Evolutionary conservation across 345 rosid species (phyloP), one percentile per base, ranked within the genome.

Genomic region (Eucalyptus globulus): DNA sequence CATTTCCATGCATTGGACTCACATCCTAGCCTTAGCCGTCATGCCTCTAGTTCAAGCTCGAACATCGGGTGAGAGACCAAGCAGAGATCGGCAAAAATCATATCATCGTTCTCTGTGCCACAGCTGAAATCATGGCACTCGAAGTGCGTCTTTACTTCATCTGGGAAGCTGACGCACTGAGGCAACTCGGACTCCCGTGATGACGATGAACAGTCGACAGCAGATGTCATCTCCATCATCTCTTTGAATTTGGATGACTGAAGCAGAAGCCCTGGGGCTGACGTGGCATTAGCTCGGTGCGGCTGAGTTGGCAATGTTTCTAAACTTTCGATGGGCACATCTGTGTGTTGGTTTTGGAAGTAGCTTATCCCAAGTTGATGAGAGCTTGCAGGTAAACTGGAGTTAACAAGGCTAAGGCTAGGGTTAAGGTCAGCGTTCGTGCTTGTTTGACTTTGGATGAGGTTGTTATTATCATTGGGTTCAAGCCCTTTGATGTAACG

Each of bases 401-500:
- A 11, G 47, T 40, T 76, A 40, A 44, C 47, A 76, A 76, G 27
- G 83, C 29, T 37, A 76, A 76, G 83, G 49, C 49, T 81, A 26
- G 45, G 90, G 81, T 72, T 83, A 86, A 50, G 87, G 62, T 51
- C 87, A 29, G 67, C 65, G 27, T 76, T 40, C 83, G 26, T 19
- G 83, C 47, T 76, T 40, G 83, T 76, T 37, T 76, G 29, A 11
- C 47, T 76, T 19, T 37, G 47, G 83, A 17, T 76, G 83, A 26
- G 43, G 45, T 40, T 37, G 47, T 40, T 80, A 27, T 87, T 54
- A 27, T 49, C 14, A 53, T 6, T 34, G 17, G 97, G 96, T 90
- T 93, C 93, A 31, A 94, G 93, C 94, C 96, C 94, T 87, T 93
- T 94, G 92, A 95, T 93, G 90, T 97, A 97, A 88, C 97, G 97